Evolutionary conservation across 2,329 filamentous ascomycete genomes (phyloP).

Genomic region (Xylariaceae sp.): DNA sequence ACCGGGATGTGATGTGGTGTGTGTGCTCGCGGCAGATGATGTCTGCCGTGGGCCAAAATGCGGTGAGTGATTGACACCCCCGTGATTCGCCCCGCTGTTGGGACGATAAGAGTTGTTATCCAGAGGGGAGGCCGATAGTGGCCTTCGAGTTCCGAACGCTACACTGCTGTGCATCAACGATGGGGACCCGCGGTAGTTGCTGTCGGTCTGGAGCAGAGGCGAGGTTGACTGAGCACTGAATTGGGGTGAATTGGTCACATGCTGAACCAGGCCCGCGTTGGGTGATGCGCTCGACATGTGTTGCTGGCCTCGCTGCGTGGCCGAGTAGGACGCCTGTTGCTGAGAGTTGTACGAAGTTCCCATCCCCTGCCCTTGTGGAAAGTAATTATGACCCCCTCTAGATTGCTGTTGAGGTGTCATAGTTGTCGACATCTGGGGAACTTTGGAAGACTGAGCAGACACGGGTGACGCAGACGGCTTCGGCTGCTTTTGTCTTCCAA

Average conservation of each 20-base stretch:
- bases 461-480: conserved; percentile 28
- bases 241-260: conserved; percentile 31
- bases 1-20: conserved; percentile 26
- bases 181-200: conserved; percentile 29
- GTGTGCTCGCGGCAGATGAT: conserved; percentile 21
- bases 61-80: conserved; percentile 28
- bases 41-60: conserved; percentile 28
- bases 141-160: conserved; percentile 27
- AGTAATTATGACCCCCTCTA: conserved; percentile 25
- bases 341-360: conserved; percentile 26
- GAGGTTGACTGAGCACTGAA: conserved; percentile 30
- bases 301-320: conserved; percentile 27
- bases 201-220: conserved; percentile 29
- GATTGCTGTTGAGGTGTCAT: conserved; percentile 26
- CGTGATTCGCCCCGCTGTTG: conserved; percentile 19
- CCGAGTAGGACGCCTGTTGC: conserved; percentile 23
- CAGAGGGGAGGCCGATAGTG: conserved; percentile 29
- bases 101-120: conserved; percentile 28
- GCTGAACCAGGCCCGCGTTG: conserved; percentile 28
- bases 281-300: conserved; percentile 27
- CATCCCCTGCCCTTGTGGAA: conserved; percentile 25
- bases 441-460: conserved; percentile 25
- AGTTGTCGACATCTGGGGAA: conserved; percentile 25
- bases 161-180: conserved; percentile 26
- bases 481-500: conserved; percentile 26